Percentiles rank a stretch among this genome's conserved stretches.
phyloP scores from a whole-genome alignment of 2,329 filamentous ascomycete genomes.

The Eurotiales sp. region DNA sequence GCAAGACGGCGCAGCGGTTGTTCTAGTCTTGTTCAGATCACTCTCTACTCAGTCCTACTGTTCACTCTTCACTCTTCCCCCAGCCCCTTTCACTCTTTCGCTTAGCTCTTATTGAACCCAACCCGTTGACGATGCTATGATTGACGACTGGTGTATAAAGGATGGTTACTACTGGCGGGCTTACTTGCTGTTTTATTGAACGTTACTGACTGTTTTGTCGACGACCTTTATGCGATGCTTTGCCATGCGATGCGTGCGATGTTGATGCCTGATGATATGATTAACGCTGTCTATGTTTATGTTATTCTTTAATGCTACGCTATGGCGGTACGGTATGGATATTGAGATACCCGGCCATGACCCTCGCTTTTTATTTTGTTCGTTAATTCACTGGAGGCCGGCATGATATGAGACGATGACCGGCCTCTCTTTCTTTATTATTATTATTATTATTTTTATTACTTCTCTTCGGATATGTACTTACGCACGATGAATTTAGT shows the following conservation, averaged over 20 bases:
- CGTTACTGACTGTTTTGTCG: too few species aligned
- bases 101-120: background rate
- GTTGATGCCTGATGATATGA: too few species aligned
- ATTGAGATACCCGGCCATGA: constrained; percentile 5
- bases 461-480: background rate
- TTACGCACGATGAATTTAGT: background rate
- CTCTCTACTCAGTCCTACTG: background rate
- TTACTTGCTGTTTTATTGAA: background rate
- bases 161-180: background rate
- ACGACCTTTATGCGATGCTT: too few species aligned
- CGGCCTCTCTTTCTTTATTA: background rate
- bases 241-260: too few species aligned
- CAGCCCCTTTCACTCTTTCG: background rate
- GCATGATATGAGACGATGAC: too few species aligned
- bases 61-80: constrained; percentile 1
- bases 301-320: background rate
- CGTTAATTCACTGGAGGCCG: too few species aligned
- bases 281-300: background rate
- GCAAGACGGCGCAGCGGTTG: constrained; percentile 33
- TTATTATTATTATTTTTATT: background rate
- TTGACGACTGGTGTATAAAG: constrained; percentile 4
- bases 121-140: constrained; percentile 5
- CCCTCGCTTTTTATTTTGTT: too few species aligned
- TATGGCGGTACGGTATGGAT: constrained; percentile 2
- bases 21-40: too few species aligned